Conservation (phyloP, 169 alveolate species). For the Theileria annulata region DNA sequence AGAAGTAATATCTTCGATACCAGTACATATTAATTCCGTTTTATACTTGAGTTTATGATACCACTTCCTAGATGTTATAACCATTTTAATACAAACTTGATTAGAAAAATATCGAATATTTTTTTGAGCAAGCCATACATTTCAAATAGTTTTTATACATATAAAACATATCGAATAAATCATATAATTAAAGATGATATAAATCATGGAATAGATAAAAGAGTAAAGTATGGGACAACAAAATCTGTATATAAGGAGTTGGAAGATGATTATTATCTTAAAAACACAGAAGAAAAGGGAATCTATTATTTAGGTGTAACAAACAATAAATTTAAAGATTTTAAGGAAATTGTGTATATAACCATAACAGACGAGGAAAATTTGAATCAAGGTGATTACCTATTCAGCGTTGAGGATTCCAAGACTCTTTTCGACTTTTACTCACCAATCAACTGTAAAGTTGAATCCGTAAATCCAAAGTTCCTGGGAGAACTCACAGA, state of each 20-base stretch:
- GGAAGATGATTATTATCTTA: constrained; percentile 17
- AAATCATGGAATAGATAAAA: constrained; percentile 75
- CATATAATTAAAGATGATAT: constrained; percentile 70
- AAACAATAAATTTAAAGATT: constrained; percentile 34
- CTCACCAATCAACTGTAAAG: constrained; percentile 47
- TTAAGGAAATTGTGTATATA: constrained; percentile 50
- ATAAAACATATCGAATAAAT: constrained; percentile 15
- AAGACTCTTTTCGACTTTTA: constrained; percentile 58
- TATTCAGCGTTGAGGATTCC: constrained; percentile 49
- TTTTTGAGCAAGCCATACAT: constrained; percentile 7
- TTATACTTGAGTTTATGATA: too few species aligned
- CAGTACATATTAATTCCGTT: too few species aligned
- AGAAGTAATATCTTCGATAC: constrained; percentile 33
- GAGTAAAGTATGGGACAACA: constrained; percentile 79
- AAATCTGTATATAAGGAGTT: constrained; percentile 19
- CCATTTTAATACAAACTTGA: background rate
- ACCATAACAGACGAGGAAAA: constrained; percentile 36
- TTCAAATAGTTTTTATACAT: constrained; percentile 21
- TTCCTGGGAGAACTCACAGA: constrained; percentile 38
- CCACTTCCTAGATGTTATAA: too few species aligned
- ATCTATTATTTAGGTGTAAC: constrained; percentile 30
- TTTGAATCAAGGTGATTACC: constrained; percentile 36
- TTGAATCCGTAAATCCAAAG: constrained; percentile 48
- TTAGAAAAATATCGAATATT: background rate
- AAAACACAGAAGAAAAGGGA: background rate